A percentile compares a stretch with the other conserved stretches of the same genome.
phyloP scores from a whole-genome alignment of 352 stramenopile species.

The Phytophthora megakarya region DNA sequence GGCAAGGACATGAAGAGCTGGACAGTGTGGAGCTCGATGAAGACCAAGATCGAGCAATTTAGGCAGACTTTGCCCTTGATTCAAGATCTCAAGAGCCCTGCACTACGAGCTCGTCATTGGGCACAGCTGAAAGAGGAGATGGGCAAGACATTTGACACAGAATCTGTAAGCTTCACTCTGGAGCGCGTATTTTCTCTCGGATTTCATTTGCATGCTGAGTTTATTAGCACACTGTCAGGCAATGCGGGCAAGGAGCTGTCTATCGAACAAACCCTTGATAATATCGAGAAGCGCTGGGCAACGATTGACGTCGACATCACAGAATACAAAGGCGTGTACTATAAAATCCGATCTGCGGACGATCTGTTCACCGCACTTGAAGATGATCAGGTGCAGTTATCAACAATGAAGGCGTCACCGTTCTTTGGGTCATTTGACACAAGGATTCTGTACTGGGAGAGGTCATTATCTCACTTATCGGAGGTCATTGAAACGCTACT shows the following conservation, averaged over 20 bases:
- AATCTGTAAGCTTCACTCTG: constrained; percentile 78
- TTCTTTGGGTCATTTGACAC: constrained; percentile 93
- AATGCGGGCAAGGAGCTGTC: constrained; percentile 93
- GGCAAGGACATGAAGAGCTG: constrained; percentile 94
- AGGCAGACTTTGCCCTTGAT: constrained; percentile 93
- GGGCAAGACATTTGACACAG: constrained; percentile 82
- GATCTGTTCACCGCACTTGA: constrained; percentile 92
- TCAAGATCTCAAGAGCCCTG: constrained; percentile 92
- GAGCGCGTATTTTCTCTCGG: constrained; percentile 88
- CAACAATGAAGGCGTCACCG: constrained; percentile 93
- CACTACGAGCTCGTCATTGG: constrained; percentile 89
- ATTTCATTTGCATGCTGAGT: constrained; percentile 89
- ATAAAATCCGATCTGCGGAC: constrained; percentile 91
- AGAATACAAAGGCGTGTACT: constrained; percentile 93
- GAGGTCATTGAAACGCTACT: constrained; percentile 92
- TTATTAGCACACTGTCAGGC: constrained; percentile 90
- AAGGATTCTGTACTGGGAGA: constrained; percentile 91
- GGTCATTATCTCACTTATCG: constrained; percentile 79
- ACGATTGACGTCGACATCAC: constrained; percentile 90
- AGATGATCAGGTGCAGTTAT: constrained; percentile 93
- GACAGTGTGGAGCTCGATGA: constrained; percentile 91
- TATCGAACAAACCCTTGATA: constrained; percentile 90
- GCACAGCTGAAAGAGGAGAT: constrained; percentile 88
- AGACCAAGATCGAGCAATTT: constrained; percentile 94
- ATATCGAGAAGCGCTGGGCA: constrained; percentile 89